Conservation (phyloP, 2,329 filamentous ascomycete species). For the Aspergillus sp. region DNA sequence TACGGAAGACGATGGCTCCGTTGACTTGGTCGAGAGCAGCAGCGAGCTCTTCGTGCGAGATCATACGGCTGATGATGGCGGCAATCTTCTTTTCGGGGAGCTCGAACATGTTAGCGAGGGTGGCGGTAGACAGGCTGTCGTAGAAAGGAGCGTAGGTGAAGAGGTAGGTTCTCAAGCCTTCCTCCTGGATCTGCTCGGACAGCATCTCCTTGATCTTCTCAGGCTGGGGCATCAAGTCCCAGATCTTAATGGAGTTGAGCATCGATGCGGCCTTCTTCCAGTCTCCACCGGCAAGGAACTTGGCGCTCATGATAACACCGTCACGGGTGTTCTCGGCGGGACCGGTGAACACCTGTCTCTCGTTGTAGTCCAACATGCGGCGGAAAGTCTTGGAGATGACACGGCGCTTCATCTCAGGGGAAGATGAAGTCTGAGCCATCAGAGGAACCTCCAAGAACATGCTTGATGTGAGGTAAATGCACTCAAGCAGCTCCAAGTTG, state of each 20-base stretch:
- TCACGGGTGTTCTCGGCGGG: slow-evolving; percentile 98
- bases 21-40: slow-evolving; percentile 98
- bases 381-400: slow-evolving; percentile 99
- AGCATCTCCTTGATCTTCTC: slow-evolving; percentile 97
- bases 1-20: slow-evolving; percentile 95
- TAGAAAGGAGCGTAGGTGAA: slow-evolving; percentile 99
- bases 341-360: slow-evolving; percentile 97
- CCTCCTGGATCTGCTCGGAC: slow-evolving; percentile 95
- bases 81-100: slow-evolving; percentile 83
- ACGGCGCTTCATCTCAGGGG: slow-evolving; percentile 93
- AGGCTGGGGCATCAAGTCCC: slow-evolving; percentile 91
- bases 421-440: slow-evolving; percentile 92
- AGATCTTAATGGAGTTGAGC: slow-evolving; percentile 98
- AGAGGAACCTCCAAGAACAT: slow-evolving; percentile 99
- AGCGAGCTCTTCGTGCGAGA: slow-evolving; percentile 95
- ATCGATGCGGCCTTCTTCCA: slow-evolving; percentile 96
- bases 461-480: slow-evolving; percentile 96
- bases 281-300: slow-evolving; percentile 91
- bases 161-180: slow-evolving; percentile 94
- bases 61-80: slow-evolving; percentile 98
- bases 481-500: slow-evolving; percentile 96
- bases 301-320: slow-evolving; percentile 98
- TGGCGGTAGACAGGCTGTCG: slow-evolving; percentile 84
- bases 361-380: slow-evolving; percentile 98
- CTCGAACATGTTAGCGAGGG: slow-evolving; percentile 92